Percentiles rank a stretch among this genome's conserved stretches.
phyloP scores from a whole-genome alignment of 2,329 filamentous ascomycete species.

The Fusarium mangiferae region DNA sequence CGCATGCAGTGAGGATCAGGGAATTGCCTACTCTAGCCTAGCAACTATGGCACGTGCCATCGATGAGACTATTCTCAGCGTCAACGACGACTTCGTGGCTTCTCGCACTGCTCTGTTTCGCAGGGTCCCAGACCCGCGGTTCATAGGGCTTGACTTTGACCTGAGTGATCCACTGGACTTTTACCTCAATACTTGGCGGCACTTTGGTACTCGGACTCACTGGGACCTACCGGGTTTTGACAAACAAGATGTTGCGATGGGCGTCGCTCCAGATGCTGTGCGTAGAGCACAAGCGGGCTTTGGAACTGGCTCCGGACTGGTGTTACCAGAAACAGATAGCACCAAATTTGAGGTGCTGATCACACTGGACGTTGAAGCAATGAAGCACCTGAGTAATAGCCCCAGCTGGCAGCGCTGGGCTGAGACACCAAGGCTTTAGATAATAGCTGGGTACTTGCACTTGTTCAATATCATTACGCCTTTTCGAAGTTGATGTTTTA shows the following conservation, averaged over 20 bases:
- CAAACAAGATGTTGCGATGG: fast-evolving
- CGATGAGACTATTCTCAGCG: not conserved
- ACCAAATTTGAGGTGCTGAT: not conserved
- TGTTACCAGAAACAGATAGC: fast-evolving
- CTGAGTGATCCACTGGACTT: not conserved
- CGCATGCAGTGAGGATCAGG: not conserved
- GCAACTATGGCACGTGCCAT: fast-evolving
- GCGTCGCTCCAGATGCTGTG: not conserved
- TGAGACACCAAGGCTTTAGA: no score
- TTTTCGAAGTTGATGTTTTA: no score
- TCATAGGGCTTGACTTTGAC: not conserved
- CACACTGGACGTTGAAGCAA: not conserved
- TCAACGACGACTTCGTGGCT: not conserved
- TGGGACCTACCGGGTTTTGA: not conserved
- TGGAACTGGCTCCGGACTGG: not conserved
- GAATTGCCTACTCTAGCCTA: fast-evolving
- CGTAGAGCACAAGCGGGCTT: not conserved
- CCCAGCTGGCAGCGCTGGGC: fast-evolving
- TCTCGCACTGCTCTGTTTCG: not conserved
- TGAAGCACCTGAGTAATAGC: not conserved
- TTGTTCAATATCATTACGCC: no score
- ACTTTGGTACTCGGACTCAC: not conserved
- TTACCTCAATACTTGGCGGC: not conserved
- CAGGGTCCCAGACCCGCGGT: fast-evolving
- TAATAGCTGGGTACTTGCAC: no score